Evolutionary conservation across 768 basidiomycete genomes (phyloP), one percentile per base, ranked within the genome.

Genomic region (Lactarius sp.): DNA sequence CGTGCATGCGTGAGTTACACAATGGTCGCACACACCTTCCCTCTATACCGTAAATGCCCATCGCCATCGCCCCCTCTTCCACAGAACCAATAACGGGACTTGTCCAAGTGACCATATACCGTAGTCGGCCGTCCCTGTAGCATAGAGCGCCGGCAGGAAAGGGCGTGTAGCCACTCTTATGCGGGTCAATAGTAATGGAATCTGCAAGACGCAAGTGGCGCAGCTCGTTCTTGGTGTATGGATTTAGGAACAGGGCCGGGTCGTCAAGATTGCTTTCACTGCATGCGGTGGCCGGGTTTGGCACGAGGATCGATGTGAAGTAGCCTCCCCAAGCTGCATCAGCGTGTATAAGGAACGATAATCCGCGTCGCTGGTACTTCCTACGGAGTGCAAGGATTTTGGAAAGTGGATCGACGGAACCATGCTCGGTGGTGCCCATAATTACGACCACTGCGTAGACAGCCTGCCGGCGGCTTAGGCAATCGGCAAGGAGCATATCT

Each of bases 291-390:
- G 22, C 20, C 3, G 67, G 65, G 52, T 60, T 63, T 12, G 67
- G 65, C 1, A 63, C 70, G 37, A 75, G 64, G 67, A 74, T 73
- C 3, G 73, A 71, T 4, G 73, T 69, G 61, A 80, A 81, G 68
- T 80, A 81, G 5, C 76, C 77, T 5, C 80, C 80, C 80, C 79
- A 80, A 1, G 80, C 80, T 6, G 75, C 79, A 60, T 81, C 79
- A 18, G 74, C 77, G 58, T 80, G 79, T 6, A 80, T 62, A 22
- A 79, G 37, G 66, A 80, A 80, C 0, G 69, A 72, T 14, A 80
- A 68, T 0, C 78, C 79, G 46, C 69, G 67, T 33, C 51, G 60
- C 56, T 70, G 68, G 33, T 71, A 74, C 65, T 76, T 69, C 5
- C 72, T 59, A 3, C 78, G 75, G 4, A 80, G 59, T 0, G 67